Percentiles rank a stretch among this genome's conserved stretches.
Conservation (phyloP, 768 basidiomycete species). For the Imleria badia region DNA sequence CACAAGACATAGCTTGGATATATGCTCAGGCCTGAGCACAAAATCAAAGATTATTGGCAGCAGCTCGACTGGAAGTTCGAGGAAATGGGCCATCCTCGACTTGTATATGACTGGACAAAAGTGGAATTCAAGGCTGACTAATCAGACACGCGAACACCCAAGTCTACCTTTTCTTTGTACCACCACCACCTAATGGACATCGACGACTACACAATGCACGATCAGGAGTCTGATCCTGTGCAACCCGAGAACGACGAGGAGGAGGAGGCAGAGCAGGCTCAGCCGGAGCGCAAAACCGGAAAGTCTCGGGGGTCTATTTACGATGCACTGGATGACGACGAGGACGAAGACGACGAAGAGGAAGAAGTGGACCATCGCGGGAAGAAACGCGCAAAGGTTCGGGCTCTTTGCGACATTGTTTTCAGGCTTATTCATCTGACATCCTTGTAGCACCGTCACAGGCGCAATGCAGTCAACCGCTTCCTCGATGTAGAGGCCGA, state of each 20-base stretch:
- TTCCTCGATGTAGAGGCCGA: slow-evolving; percentile 97
- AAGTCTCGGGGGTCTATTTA: slow-evolving; percentile 34
- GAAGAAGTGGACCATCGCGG: slow-evolving; percentile 44
- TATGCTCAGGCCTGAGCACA: slow-evolving; percentile 51
- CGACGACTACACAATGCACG: slow-evolving; percentile 34
- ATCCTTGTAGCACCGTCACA: slow-evolving; percentile 57
- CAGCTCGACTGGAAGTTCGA: slow-evolving; percentile 66
- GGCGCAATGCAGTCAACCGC: slow-evolving; percentile 61
- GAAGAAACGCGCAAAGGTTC: slow-evolving; percentile 63
- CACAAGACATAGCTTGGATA: slow-evolving; percentile 55
- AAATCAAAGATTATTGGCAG: slow-evolving; percentile 54
- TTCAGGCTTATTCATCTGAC: slow-evolving; percentile 5
- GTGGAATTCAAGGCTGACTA: slow-evolving; percentile 29
- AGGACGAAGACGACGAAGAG: slow-evolving; percentile 61
- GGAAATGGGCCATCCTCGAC: slow-evolving; percentile 39
- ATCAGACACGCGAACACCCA: slow-evolving; percentile 6
- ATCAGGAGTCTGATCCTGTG: slow-evolving; percentile 28
- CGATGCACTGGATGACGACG: slow-evolving; percentile 48
- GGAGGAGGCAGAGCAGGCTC: slow-evolving; percentile 32
- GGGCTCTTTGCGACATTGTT: slow-evolving; percentile 12
- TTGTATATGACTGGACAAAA: neutral
- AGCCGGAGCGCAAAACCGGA: slow-evolving; percentile 19
- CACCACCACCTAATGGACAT: slow-evolving; percentile 26
- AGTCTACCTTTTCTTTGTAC: slow-evolving; percentile 21
- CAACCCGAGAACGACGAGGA: slow-evolving; percentile 40